A percentile compares a stretch with the other conserved stretches of the same genome.
phyloP scores from a whole-genome alignment of 345 rosid genomes.

The Anacardium occidentale region DNA sequence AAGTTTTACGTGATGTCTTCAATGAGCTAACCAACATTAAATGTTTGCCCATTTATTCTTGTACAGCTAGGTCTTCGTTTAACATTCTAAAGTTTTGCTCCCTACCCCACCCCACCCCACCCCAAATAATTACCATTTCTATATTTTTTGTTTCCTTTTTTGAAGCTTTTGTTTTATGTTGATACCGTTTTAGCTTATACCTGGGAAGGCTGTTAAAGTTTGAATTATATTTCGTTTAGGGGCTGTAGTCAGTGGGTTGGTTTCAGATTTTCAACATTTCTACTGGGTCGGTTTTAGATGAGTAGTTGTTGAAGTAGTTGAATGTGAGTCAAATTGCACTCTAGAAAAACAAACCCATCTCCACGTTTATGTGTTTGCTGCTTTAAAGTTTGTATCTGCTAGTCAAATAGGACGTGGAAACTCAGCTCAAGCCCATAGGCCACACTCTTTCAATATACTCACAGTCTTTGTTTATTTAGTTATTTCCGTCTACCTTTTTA shows the following conservation, averaged over 20 bases:
- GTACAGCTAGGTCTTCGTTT: slow-evolving; percentile 18
- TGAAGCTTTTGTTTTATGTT: background rate
- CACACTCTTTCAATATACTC: background rate
- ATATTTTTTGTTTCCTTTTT: background rate
- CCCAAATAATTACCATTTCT: slow-evolving; percentile 1
- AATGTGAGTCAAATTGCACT: no score
- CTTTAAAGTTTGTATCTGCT: slow-evolving; percentile 15
- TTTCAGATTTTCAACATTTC: background rate
- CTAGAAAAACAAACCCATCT: background rate
- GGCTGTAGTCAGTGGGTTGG: slow-evolving; percentile 6
- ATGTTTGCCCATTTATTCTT: background rate
- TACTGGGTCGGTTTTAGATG: background rate
- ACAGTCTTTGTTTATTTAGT: background rate
- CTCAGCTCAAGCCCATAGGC: slow-evolving; percentile 2
- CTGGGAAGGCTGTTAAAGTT: background rate
- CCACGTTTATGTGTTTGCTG: slow-evolving; percentile 20
- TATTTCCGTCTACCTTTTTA: background rate
- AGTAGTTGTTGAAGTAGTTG: slow-evolving; percentile 27
- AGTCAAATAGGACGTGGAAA: slow-evolving; percentile 36
- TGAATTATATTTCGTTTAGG: background rate
- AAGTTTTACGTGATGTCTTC: background rate
- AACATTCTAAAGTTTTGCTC: slow-evolving; percentile 39
- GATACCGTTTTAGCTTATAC: background rate
- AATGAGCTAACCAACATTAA: background rate
- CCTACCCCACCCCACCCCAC: no score